A percentile compares a stretch with the other conserved stretches of the same genome.
phyloP scores from a whole-genome alignment of 2,329 filamentous ascomycete genomes.

The Aspergillus sp. region DNA sequence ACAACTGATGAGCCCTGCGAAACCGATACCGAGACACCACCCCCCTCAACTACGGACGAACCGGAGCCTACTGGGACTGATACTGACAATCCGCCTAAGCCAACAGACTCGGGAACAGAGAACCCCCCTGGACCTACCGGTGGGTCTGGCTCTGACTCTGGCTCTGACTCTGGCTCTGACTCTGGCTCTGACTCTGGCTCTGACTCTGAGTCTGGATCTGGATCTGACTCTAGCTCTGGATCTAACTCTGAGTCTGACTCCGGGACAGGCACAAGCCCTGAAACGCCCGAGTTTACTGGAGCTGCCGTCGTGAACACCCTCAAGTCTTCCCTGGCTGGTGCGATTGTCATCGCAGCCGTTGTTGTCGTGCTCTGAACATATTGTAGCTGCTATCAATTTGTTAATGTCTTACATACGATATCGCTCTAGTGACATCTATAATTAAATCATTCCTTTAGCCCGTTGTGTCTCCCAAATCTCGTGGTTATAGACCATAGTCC shows the following conservation, averaged over 20 bases:
- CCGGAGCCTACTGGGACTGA: not conserved
- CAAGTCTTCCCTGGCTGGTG: slow-evolving; percentile 15
- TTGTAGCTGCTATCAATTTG: not conserved
- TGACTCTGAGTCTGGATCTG: too few species aligned
- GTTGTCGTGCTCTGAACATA: slow-evolving; percentile 17
- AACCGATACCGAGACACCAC: slow-evolving; percentile 5
- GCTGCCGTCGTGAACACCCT: slow-evolving; percentile 15
- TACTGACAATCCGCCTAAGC: not conserved
- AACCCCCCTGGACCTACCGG: not conserved
- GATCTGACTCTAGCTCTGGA: not conserved
- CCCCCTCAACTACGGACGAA: slow-evolving; percentile 4
- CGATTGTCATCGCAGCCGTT: slow-evolving; percentile 17
- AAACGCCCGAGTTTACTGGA: slow-evolving; percentile 12
- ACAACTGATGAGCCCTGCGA: not conserved
- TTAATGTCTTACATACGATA: not conserved
- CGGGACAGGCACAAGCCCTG: not conserved
- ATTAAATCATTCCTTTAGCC: too few species aligned
- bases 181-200: not conserved
- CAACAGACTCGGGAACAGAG: not conserved
- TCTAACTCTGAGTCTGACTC: not conserved
- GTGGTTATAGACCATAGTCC: too few species aligned
- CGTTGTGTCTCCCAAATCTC: too few species aligned
- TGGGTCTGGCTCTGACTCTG: too few species aligned
- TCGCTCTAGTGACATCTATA: not conserved
- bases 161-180: too few species aligned